phyloP scores from a whole-genome alignment of 1,284 basidiomycete species.

The Porphyrellus sp. region DNA sequence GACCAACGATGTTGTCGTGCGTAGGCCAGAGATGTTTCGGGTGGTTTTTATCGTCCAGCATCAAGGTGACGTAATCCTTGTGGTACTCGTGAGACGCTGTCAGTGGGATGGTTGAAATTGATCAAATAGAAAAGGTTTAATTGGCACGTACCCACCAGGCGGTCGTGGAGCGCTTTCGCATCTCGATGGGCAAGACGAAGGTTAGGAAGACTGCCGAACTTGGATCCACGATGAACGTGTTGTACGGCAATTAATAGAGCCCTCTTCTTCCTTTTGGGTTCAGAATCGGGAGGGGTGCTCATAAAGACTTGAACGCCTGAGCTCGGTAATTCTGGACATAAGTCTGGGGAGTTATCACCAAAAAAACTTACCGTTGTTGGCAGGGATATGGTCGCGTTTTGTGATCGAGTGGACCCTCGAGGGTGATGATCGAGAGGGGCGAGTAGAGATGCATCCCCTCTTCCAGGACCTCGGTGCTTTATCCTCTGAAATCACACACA shows the following conservation, averaged over 20 bases:
- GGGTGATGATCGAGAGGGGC: not conserved
- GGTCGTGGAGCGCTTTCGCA: slow-evolving; percentile 9
- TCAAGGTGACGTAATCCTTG: slow-evolving; percentile 28
- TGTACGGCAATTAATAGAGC: slow-evolving; percentile 26
- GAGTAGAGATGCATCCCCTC: not conserved
- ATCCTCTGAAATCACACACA: not conserved
- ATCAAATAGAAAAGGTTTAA: not conserved
- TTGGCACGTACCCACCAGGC: slow-evolving; percentile 17
- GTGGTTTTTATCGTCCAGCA: slow-evolving; percentile 29
- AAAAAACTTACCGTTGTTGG: too few relatives aligned
- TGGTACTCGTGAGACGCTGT: slow-evolving; percentile 27
- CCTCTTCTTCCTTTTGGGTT: slow-evolving; percentile 12
- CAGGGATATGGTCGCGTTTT: too few relatives aligned
- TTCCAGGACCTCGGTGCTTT: not conserved
- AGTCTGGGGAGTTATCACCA: too few relatives aligned
- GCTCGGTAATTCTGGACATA: too few relatives aligned
- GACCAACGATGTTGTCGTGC: slow-evolving; percentile 29
- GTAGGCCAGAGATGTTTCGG: slow-evolving; percentile 27
- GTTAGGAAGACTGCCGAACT: slow-evolving; percentile 2
- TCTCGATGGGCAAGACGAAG: slow-evolving; percentile 29
- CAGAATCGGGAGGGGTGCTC: not conserved
- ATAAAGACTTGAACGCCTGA: not conserved
- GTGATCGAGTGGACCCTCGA: too few relatives aligned
- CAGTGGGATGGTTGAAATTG: slow-evolving; percentile 1
- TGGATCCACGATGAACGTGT: slow-evolving; percentile 8